Evolutionary conservation across 2,329 filamentous ascomycete species (phyloP).

Genomic region (Colletotrichum acutatum): DNA sequence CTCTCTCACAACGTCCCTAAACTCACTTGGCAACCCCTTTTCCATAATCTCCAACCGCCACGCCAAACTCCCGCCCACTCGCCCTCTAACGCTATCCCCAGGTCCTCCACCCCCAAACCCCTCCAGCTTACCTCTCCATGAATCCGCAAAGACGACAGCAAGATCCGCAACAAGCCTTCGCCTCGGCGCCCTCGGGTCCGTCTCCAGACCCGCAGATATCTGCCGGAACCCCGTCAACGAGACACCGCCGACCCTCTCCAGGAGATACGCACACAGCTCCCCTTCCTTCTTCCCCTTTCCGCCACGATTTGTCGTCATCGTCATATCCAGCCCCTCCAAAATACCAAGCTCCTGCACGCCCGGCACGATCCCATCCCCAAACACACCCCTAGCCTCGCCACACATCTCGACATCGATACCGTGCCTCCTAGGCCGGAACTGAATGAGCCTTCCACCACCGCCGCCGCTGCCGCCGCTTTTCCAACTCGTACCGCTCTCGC

Average conservation of each 20-base stretch:
- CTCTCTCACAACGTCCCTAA: constrained; percentile 41
- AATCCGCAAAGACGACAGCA: constrained; percentile 51
- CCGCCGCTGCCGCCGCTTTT: neutral
- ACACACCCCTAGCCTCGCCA: constrained; percentile 50
- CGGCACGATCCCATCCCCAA: constrained; percentile 53
- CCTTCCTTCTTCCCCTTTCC: neutral
- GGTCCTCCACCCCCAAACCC: too few species aligned
- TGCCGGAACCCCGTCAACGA: constrained; percentile 48
- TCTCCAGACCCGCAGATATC: constrained; percentile 10
- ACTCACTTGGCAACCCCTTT: constrained; percentile 48
- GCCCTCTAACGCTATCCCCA: constrained; percentile 39
- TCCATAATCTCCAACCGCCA: constrained; percentile 52
- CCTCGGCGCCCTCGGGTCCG: constrained; percentile 34
- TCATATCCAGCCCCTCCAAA: constrained; percentile 38
- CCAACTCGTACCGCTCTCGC: neutral
- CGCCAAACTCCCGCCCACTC: constrained; percentile 53
- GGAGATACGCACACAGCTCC: constrained; percentile 51
- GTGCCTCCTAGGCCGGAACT: constrained; percentile 59
- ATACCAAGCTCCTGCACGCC: constrained; percentile 50
- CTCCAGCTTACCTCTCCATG: constrained; percentile 44
- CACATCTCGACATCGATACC: constrained; percentile 52
- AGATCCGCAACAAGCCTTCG: constrained; percentile 52
- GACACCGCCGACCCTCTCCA: constrained; percentile 54
- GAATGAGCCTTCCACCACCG: constrained; percentile 46
- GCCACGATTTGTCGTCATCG: neutral